Evolutionary conservation across 345 rosid genomes (phyloP).

Genomic region (rapeseed (Brassica napus)): DNA sequence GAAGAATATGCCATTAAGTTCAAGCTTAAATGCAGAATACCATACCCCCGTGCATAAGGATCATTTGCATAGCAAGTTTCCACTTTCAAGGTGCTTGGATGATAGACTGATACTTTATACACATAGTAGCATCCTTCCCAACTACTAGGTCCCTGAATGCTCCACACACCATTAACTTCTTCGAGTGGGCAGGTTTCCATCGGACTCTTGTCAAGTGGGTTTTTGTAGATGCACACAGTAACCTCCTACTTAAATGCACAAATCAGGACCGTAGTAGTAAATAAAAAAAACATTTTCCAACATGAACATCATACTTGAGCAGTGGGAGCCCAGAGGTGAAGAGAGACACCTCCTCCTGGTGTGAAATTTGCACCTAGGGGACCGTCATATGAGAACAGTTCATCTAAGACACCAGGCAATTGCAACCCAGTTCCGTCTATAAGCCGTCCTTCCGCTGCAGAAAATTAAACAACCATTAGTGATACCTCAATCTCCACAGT

Average conservation of each 20-base stretch:
- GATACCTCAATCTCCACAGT: not conserved
- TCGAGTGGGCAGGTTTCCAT: conserved; percentile 51
- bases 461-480: not conserved
- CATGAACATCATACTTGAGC: conserved; percentile 61
- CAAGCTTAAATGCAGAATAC: conserved; percentile 35
- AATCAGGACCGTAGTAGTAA: not conserved
- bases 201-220: conserved; percentile 49
- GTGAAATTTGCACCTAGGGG: conserved; percentile 81
- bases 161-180: conserved; percentile 84
- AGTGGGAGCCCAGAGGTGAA: conserved; percentile 90
- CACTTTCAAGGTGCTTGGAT: conserved; percentile 68
- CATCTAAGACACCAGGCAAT: conserved; percentile 82
- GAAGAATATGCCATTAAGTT: conserved; percentile 19
- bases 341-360: conserved; percentile 54
- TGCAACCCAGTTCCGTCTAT: conserved; percentile 74
- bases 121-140: conserved; percentile 90
- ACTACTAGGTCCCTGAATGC: conserved; percentile 53
- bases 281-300: not conserved
- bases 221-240: conserved; percentile 54
- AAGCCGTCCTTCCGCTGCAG: conserved; percentile 62
- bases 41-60: conserved; percentile 96
- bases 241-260: conserved; percentile 61
- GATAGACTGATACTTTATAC: conserved; percentile 79
- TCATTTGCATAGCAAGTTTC: conserved; percentile 90
- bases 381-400: conserved; percentile 78